Evolutionary conservation across 2,329 filamentous ascomycete species (phyloP).

Genomic region (Pestalotiopsis sp.): DNA sequence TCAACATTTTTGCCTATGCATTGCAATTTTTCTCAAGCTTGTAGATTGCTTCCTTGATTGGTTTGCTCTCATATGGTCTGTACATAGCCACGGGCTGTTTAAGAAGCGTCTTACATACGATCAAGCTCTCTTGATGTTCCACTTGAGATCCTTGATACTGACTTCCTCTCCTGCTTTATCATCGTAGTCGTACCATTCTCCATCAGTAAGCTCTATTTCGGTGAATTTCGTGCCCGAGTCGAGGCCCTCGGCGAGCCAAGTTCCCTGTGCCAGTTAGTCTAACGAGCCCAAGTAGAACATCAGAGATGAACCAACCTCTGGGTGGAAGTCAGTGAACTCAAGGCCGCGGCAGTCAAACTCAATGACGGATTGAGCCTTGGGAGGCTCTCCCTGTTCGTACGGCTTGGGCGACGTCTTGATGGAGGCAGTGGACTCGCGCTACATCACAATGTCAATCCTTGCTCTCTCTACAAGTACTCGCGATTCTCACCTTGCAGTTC

Average conservation of each 20-base stretch:
- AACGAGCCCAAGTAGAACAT: background rate
- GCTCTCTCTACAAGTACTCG: constrained; percentile 1
- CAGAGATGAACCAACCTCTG: constrained; percentile 64
- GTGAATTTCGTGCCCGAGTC: constrained; percentile 84
- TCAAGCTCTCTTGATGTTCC: constrained; percentile 63
- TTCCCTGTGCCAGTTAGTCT: constrained; percentile 60
- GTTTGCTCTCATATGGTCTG: too few relatives aligned
- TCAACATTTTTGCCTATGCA: background rate
- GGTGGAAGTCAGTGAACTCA: constrained; percentile 87
- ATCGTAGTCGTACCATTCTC: constrained; percentile 98
- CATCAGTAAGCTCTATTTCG: constrained; percentile 80
- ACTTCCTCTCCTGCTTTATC: constrained; percentile 92
- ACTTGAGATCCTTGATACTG: constrained; percentile 85
- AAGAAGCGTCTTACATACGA: background rate
- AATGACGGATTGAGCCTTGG: constrained; percentile 78
- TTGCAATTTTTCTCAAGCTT: background rate
- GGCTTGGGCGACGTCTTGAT: constrained; percentile 74
- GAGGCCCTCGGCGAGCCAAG: constrained; percentile 82
- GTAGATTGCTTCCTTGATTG: background rate
- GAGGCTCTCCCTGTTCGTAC: constrained; percentile 72
- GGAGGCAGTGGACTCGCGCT: constrained; percentile 84
- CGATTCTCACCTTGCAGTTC: constrained; percentile 79
- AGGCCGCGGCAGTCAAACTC: constrained; percentile 93
- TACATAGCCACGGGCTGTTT: too few relatives aligned
- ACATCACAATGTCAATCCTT: background rate